Evolutionary conservation across 1,139 yeast genomes (phyloP).

Genomic region (Torulaspora globosa): DNA sequence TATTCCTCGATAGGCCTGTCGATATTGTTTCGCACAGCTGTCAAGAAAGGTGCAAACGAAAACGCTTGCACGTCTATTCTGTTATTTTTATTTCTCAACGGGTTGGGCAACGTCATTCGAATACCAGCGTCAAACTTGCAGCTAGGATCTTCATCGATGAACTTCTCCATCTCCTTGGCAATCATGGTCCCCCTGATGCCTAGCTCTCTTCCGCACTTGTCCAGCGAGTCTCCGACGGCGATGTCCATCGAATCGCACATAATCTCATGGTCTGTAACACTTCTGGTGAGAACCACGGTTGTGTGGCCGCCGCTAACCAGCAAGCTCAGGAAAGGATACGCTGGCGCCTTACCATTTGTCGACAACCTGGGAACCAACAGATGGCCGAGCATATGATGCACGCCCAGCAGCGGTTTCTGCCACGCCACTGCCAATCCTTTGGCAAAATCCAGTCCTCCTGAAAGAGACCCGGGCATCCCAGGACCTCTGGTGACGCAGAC

Average conservation of each 20-base stretch:
- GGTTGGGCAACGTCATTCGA: constrained; percentile 44
- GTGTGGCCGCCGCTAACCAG: constrained; percentile 96
- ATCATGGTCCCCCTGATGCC: constrained; percentile 80
- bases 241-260: constrained; percentile 76
- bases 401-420: constrained; percentile 76
- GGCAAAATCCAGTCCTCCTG: constrained; percentile 79
- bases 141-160: constrained; percentile 41
- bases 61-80: constrained; percentile 49
- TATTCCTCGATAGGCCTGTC: constrained; percentile 21
- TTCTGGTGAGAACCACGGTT: constrained; percentile 65
- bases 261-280: constrained; percentile 63
- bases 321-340: constrained; percentile 74
- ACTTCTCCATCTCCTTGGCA: constrained; percentile 73
- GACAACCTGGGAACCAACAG: constrained; percentile 62
- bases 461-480: constrained; percentile 88
- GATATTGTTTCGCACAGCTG: constrained; percentile 45
- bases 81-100: constrained; percentile 48
- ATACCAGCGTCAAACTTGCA: constrained; percentile 24
- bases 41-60: constrained; percentile 76
- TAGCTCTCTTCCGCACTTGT: constrained; percentile 83
- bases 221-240: constrained; percentile 91
- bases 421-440: constrained; percentile 81
- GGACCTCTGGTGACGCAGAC: constrained; percentile 95
- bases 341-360: constrained; percentile 38
- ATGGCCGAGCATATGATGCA: constrained; percentile 96